A percentile compares a stretch with the other conserved stretches of the same genome.
Evolutionary conservation across 2,329 filamentous ascomycete species (phyloP).

Genomic region (Fusarium torulosum): DNA sequence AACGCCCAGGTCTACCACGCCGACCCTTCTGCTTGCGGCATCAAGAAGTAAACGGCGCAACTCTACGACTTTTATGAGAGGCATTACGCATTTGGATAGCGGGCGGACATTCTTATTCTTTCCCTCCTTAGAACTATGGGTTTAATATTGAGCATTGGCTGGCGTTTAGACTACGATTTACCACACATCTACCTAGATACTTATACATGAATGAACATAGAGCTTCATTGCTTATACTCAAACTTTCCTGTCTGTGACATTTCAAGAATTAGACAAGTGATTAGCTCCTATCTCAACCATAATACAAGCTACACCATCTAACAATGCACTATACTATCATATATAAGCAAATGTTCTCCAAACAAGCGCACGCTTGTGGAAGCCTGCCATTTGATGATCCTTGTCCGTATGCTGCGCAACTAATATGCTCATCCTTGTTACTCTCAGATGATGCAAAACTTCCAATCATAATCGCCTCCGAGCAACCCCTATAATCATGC

Average conservation of each 20-base stretch:
- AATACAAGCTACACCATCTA: not conserved
- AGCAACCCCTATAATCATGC: no score
- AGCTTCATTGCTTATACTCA: conserved; percentile 21
- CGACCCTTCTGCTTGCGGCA: conserved; percentile 58
- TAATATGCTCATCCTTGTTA: not conserved
- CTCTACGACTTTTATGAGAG: conserved; percentile 32
- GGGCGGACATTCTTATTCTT: conserved; percentile 30
- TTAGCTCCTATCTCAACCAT: not conserved
- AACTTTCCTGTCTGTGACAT: not conserved
- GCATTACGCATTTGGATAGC: conserved; percentile 23
- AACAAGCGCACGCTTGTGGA: not conserved
- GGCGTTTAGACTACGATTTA: conserved; percentile 44
- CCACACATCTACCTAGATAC: conserved; percentile 42
- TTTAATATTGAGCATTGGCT: conserved; percentile 45
- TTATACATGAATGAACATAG: conserved; percentile 36
- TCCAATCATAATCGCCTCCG: not conserved
- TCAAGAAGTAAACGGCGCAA: conserved; percentile 46
- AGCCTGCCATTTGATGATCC: not conserved
- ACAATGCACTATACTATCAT: not conserved
- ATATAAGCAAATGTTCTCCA: not conserved
- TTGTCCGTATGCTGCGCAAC: not conserved
- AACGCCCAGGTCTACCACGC: conserved; percentile 63
- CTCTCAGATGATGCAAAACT: not conserved
- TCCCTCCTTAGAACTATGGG: conserved; percentile 43
- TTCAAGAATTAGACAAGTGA: not conserved